Evolutionary conservation across 768 basidiomycete genomes (phyloP).

Genomic region (Trametes elegans): DNA sequence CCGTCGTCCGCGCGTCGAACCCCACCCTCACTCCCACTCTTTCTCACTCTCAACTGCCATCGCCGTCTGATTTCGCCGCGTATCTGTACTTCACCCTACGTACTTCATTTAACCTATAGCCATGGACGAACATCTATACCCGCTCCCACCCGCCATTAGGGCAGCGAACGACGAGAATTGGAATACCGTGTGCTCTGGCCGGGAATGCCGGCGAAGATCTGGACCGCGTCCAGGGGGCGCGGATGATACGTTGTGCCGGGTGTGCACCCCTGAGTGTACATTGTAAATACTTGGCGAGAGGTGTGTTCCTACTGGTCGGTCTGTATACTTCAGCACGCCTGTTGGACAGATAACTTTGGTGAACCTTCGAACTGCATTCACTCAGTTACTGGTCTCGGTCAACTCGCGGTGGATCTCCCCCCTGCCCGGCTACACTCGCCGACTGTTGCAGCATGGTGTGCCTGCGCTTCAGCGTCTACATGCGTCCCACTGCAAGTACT

Average conservation of each 20-base stretch:
- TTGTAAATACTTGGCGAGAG: not conserved
- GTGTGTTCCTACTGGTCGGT: too few relatives aligned
- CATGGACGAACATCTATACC: constrained; percentile 26
- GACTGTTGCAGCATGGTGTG: too few relatives aligned
- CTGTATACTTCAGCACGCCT: too few relatives aligned
- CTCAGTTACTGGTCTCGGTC: too few relatives aligned
- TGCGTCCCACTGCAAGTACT: too few relatives aligned
- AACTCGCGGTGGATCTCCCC: too few relatives aligned
- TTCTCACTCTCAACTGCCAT: not conserved
- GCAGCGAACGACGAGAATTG: constrained; percentile 16
- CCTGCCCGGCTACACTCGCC: too few relatives aligned
- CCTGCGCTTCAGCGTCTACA: too few relatives aligned
- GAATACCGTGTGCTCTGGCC: constrained; percentile 2
- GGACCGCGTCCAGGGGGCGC: too few relatives aligned
- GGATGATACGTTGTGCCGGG: too few relatives aligned
- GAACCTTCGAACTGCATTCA: too few relatives aligned
- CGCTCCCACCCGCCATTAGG: constrained; percentile 20
- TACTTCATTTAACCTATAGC: constrained; percentile 23
- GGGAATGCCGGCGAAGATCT: not conserved
- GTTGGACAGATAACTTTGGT: too few relatives aligned
- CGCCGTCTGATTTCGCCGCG: constrained; percentile 9
- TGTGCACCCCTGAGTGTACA: not conserved
- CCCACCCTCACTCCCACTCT: not conserved
- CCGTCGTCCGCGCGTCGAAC: not conserved
- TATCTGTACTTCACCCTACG: constrained; percentile 27